A percentile compares a stretch with the other conserved stretches of the same genome.
These are phyloP conservation scores for Botryobasidium botryosum DNA, from an alignment of 768 basidiomycete species.

Conservation along the genomic window DNA sequence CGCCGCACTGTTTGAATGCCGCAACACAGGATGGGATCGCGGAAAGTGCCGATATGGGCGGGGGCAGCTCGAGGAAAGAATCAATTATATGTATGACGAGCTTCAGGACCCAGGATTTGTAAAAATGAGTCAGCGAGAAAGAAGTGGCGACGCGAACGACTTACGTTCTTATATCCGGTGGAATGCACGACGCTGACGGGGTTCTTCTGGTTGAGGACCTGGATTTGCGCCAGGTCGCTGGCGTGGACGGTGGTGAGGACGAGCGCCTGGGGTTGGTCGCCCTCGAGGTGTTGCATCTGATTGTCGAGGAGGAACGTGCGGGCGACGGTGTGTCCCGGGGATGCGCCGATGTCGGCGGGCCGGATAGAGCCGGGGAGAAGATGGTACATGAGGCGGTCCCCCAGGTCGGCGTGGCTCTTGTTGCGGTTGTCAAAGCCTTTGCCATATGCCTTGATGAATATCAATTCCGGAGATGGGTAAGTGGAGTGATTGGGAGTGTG, in stretches of 20 bases:
- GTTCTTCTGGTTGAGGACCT: conserved; percentile 28
- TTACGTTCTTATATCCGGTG: conserved; percentile 21
- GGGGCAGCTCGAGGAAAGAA: conserved; percentile 39
- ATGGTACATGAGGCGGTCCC: conserved; percentile 40
- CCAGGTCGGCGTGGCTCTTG: conserved; percentile 23
- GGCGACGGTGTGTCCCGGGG: conserved; percentile 44
- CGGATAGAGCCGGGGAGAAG: conserved; percentile 36
- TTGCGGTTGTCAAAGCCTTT: no score
- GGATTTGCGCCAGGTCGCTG: conserved; percentile 26
- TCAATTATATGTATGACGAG: conserved; percentile 33
- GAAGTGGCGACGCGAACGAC: neutral
- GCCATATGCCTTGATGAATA: no score
- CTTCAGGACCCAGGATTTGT: neutral
- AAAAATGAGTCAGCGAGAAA: neutral
- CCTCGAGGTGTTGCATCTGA: conserved; percentile 36
- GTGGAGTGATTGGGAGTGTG: no score
- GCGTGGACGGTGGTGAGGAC: conserved; percentile 26
- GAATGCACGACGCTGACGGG: conserved; percentile 26
- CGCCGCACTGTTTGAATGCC: no score
- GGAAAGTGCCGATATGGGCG: conserved; percentile 26
- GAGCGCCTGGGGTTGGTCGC: conserved; percentile 38
- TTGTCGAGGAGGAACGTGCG: conserved; percentile 42
- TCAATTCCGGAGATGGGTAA: no score
- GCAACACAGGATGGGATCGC: no score
- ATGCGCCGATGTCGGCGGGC: conserved; percentile 23